These are phyloP conservation scores for Talaromyces nanjingensis DNA, from an alignment of 495 filamentous ascomycete genomes.

Conservation along the genomic window DNA sequence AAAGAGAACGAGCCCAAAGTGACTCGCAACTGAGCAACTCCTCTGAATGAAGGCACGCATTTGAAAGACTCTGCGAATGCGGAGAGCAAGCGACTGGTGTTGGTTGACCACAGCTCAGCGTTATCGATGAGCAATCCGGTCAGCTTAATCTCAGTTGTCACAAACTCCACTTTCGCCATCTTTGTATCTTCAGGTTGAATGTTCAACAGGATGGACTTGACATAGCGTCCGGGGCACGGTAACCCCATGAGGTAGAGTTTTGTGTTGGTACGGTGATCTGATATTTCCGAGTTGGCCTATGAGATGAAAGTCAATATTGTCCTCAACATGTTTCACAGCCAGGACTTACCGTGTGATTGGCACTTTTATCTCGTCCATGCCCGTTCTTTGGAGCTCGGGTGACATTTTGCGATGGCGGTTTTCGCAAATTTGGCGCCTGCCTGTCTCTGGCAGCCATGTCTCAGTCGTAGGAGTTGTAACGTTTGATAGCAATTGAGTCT, in stretches of 20 bases:
- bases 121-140: slow-evolving; percentile 12
- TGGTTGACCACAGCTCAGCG: slow-evolving; percentile 14
- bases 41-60: slow-evolving; percentile 25
- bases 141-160: background rate
- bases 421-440: background rate
- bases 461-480: background rate
- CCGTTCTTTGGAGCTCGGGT: background rate
- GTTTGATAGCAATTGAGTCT: background rate
- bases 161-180: background rate
- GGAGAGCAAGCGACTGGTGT: slow-evolving; percentile 19
- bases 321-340: background rate
- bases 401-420: background rate
- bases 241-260: background rate
- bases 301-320: background rate
- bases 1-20: slow-evolving; percentile 50
- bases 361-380: background rate
- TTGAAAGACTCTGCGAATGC: slow-evolving; percentile 24
- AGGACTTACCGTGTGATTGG: background rate
- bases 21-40: slow-evolving; percentile 46
- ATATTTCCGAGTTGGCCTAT: background rate
- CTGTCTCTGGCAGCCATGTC: background rate
- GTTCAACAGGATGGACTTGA: background rate
- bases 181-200: background rate
- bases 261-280: background rate
- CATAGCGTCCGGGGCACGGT: background rate